A percentile compares a stretch with the other conserved stretches of the same genome.
Conservation (phyloP, 2,329 filamentous ascomycete species). For the Neonectria faginata region DNA sequence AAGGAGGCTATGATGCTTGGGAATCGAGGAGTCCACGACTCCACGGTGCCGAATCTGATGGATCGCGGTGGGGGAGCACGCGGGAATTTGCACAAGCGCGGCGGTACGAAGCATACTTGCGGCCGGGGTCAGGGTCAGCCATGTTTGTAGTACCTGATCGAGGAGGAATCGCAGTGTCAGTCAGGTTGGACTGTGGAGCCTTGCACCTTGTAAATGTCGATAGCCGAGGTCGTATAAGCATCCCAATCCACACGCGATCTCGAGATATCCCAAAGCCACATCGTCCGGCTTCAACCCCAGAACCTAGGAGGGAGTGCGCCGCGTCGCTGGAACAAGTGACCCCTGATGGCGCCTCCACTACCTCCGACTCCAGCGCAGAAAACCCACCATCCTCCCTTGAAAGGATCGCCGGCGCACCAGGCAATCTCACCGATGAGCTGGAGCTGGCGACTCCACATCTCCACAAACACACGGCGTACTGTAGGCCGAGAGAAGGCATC, state of each 20-base stretch:
- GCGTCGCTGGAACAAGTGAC: constrained; percentile 41
- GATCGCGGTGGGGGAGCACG: constrained; percentile 20
- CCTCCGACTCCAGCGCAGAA: background rate
- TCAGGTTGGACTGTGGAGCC: background rate
- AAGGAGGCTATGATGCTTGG: constrained; percentile 36
- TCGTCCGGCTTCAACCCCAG: constrained; percentile 33
- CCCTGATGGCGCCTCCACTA: constrained; percentile 10
- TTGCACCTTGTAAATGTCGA: constrained; percentile 15
- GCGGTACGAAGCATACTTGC: background rate
- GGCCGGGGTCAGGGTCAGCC: background rate
- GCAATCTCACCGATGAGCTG: constrained; percentile 44
- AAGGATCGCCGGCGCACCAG: constrained; percentile 40
- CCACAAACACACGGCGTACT: constrained; percentile 19
- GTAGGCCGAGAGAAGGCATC: constrained; percentile 4
- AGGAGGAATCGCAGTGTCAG: background rate
- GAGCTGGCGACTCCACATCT: constrained; percentile 39
- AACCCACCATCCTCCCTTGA: constrained; percentile 31
- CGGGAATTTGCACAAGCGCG: constrained; percentile 24
- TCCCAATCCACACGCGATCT: constrained; percentile 12
- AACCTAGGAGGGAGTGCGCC: constrained; percentile 38
- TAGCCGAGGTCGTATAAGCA: constrained; percentile 35
- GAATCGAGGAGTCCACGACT: constrained; percentile 16
- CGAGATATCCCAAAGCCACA: constrained; percentile 27
- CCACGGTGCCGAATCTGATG: constrained; percentile 9
- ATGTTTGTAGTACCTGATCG: background rate